phyloP scores from a whole-genome alignment of 2,329 filamentous ascomycete species.

The Neoarthrinium moseri region DNA sequence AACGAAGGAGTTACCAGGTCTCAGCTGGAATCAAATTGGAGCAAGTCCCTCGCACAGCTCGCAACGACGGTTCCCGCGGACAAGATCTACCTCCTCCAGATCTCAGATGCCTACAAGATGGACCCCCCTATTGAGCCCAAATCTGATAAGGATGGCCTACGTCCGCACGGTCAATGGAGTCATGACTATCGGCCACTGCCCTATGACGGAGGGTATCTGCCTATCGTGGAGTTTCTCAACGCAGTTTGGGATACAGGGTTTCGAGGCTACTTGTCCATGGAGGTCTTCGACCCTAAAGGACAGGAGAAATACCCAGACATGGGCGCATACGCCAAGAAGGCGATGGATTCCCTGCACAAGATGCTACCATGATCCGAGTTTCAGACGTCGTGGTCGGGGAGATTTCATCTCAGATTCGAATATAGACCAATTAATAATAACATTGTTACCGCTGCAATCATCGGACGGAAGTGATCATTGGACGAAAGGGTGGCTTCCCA shows the following conservation, averaged over 20 bases:
- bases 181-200: constrained; percentile 69
- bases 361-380: constrained; percentile 25
- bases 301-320: constrained; percentile 46
- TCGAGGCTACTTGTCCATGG: constrained; percentile 64
- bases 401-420: too few species aligned
- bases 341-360: constrained; percentile 44
- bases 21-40: constrained; percentile 50
- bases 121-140: constrained; percentile 51
- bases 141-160: constrained; percentile 48
- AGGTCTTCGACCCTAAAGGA: constrained; percentile 64
- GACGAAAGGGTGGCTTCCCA: too few species aligned
- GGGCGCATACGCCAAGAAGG: constrained; percentile 46
- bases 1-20: constrained; percentile 42
- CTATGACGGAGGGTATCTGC: constrained; percentile 69
- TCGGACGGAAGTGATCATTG: too few species aligned
- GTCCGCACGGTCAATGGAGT: constrained; percentile 68
- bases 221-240: constrained; percentile 60
- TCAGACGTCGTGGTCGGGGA: too few species aligned
- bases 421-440: too few species aligned
- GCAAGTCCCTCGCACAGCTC: constrained; percentile 55
- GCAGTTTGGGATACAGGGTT: constrained; percentile 70
- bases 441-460: too few species aligned
- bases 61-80: constrained; percentile 57
- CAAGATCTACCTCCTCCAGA: constrained; percentile 74
- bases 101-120: constrained; percentile 71